Evolutionary conservation across 2,329 filamentous ascomycete species (phyloP).

Genomic region (Nothopassalora personata): DNA sequence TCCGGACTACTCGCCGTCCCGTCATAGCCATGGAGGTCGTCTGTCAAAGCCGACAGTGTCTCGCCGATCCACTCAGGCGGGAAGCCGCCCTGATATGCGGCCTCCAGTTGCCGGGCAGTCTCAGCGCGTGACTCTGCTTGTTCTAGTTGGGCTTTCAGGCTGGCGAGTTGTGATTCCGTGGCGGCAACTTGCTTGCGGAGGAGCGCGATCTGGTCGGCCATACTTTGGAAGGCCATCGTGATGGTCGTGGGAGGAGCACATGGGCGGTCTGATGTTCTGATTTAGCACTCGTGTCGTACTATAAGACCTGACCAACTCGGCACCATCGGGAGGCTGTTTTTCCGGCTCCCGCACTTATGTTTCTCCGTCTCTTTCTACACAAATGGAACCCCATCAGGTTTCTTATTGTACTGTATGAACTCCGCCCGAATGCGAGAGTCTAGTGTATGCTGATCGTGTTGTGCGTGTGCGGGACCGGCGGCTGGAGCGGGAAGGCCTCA

Average conservation of each 20-base stretch:
- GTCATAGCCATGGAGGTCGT: constrained; percentile 13
- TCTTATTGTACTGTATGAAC: not conserved
- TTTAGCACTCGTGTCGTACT: not conserved
- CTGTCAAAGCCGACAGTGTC: constrained; percentile 34
- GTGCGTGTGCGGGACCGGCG: not conserved
- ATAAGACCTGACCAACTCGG: not conserved
- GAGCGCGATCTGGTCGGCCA: constrained; percentile 31
- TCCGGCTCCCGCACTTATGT: not conserved
- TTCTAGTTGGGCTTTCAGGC: constrained; percentile 38
- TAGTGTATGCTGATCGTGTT: not conserved
- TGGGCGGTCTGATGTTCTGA: not conserved
- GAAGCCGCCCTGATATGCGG: constrained; percentile 36
- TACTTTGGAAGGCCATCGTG: constrained; percentile 11
- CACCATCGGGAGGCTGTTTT: not conserved
- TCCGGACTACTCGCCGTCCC: constrained; percentile 10
- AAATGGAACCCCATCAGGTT: not conserved
- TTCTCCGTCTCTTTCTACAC: not conserved
- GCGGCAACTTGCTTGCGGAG: constrained; percentile 40
- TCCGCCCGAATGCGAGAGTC: not conserved
- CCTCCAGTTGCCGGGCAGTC: constrained; percentile 24
- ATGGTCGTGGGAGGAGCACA: not conserved
- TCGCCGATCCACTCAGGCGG: constrained; percentile 41
- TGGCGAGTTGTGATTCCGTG: constrained; percentile 39
- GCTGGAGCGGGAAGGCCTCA: not conserved
- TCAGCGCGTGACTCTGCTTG: constrained; percentile 36